Conservation (phyloP, 2,329 filamentous ascomycete species). For the Sporothrix pseudoabietina region DNA sequence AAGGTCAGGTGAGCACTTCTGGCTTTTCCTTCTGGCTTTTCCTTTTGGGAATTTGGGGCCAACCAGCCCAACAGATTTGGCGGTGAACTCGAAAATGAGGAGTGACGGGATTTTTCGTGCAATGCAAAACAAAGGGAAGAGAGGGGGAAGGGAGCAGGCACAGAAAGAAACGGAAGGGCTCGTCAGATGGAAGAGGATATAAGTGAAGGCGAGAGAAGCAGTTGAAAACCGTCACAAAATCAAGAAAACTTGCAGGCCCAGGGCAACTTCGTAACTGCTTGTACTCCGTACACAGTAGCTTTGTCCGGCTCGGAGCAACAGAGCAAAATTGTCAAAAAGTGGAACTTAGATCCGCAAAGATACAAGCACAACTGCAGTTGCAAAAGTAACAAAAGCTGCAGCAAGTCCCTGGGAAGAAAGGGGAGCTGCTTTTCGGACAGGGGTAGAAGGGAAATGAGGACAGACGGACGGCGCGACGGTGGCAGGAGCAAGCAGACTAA, state of each 20-base stretch:
- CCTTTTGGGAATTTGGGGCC: background rate
- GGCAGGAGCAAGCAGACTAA: slow-evolving; percentile 13
- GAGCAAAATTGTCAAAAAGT: background rate
- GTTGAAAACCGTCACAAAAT: background rate
- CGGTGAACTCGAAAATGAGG: slow-evolving; percentile 28
- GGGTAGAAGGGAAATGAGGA: slow-evolving; percentile 24
- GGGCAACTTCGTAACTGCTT: background rate
- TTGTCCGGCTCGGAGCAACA: background rate
- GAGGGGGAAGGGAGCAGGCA: background rate
- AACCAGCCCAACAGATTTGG: slow-evolving; percentile 26
- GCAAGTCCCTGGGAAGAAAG: background rate
- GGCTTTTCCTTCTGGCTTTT: background rate
- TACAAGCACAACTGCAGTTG: background rate
- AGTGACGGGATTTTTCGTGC: background rate
- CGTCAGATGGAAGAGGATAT: background rate
- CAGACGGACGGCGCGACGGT: slow-evolving; percentile 2
- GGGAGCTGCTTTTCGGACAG: slow-evolving; percentile 7
- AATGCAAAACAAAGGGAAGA: background rate
- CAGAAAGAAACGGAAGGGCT: background rate
- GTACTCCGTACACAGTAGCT: background rate
- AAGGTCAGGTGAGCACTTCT: slow-evolving; percentile 29
- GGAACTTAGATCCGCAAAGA: background rate
- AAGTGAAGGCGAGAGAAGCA: background rate
- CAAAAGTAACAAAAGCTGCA: background rate
- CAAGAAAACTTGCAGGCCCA: background rate